A percentile compares a stretch with the other conserved stretches of the same genome.
These are phyloP conservation scores for Penicillium odoratum DNA, from an alignment of 495 filamentous ascomycete genomes.

Conservation along the genomic window DNA sequence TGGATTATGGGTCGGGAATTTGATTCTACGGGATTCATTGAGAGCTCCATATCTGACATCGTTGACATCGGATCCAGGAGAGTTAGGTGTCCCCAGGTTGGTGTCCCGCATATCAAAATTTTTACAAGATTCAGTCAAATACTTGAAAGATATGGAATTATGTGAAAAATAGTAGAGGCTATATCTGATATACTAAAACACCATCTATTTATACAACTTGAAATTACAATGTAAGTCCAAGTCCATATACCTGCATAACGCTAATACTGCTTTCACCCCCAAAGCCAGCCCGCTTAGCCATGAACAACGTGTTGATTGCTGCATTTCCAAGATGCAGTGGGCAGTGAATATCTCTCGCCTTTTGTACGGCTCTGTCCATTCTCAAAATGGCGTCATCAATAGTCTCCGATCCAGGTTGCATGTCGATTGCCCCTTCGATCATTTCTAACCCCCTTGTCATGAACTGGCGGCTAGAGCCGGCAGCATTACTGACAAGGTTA, in stretches of 20 bases:
- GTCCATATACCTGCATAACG: slow-evolving; percentile 38
- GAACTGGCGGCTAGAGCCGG: slow-evolving; percentile 65
- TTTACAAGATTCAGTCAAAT: too few relatives aligned
- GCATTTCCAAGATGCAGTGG: slow-evolving; percentile 45
- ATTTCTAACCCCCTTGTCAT: slow-evolving; percentile 58
- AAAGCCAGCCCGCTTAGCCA: slow-evolving; percentile 35
- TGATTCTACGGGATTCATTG: not conserved
- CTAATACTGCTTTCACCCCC: slow-evolving; percentile 34
- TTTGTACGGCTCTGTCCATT: slow-evolving; percentile 60
- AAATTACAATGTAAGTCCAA: slow-evolving; percentile 18
- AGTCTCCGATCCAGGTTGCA: slow-evolving; percentile 35
- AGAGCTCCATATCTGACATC: too few relatives aligned
- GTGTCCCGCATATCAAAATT: too few relatives aligned
- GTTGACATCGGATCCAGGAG: too few relatives aligned
- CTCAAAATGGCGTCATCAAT: slow-evolving; percentile 57
- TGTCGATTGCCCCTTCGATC: slow-evolving; percentile 34
- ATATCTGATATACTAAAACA: too few relatives aligned
- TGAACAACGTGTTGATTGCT: slow-evolving; percentile 38
- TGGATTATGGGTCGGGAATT: not conserved
- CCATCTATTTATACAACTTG: too few relatives aligned
- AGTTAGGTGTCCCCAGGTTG: too few relatives aligned
- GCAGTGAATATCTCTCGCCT: slow-evolving; percentile 54
- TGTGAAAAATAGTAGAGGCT: too few relatives aligned
- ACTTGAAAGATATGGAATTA: too few relatives aligned
- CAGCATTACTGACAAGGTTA: slow-evolving; percentile 67